Base-by-base conservation (phyloP, 2,329 filamentous ascomycete genomes). In the Escovopsis sp. region DNA sequence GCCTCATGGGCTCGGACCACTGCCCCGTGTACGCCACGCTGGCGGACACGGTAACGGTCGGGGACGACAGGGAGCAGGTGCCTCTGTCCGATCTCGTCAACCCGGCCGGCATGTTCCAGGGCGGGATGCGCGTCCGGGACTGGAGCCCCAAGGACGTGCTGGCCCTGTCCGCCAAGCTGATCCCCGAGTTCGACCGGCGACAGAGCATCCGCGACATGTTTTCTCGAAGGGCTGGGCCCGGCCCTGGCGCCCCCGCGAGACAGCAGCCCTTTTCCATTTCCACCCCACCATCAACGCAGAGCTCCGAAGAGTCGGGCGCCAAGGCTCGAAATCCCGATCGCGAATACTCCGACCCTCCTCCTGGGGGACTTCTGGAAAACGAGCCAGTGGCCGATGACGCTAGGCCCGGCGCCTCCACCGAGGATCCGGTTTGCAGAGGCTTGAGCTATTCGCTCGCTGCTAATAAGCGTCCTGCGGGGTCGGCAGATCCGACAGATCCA, bases 201-300 rank as follows among this genome's bases (percentile, higher is more conserved):
- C 75, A 77, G 50, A 94, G 69, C 56, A 95, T 98, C 55, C 85
- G 82, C 52, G 87, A 94, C 55, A 96, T 98, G 91, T 95, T 96
- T 57, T 42, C 44, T 33, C 69, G 68, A 45, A 56, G 69, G 44
- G 45, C 49, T 36, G 42, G 36, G 15, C 36, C 36, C 30, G 30
- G 36, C 12, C 40, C 48, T 40, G 15, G 42, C 28, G 28, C 28
- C 28, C 6, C 28, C 28, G 28, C 28, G 15, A 15, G 15, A 5
- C 28, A 18, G 12, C 42, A 40, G 36, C n/a, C 34, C 6, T 15
- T 26, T 12, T 35, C 18, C 15, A 5, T 26, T 10, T 30, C 26
- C 6, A 30, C 28, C 28, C 28, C 28, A 30, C 28, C 28, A 30
- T 30, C 28, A 6, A 30, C 28, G n/a, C 26, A 37, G 5, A 32